These are phyloP conservation scores for Noccaea bulbosa DNA, from an alignment of 345 rosid species.

Conservation along the genomic window DNA sequence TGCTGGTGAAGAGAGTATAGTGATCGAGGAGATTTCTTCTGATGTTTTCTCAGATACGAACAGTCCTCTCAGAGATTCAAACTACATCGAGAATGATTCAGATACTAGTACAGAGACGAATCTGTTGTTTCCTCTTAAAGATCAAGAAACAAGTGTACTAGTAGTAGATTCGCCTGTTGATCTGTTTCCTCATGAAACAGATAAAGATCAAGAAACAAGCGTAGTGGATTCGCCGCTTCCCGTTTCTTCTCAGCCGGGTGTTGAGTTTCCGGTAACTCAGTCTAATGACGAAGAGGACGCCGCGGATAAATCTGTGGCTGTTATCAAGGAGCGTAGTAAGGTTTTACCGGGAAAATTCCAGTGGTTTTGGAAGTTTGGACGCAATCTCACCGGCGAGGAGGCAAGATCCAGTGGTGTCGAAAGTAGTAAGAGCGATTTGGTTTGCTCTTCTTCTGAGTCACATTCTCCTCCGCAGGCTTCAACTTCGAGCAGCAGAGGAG, in stretches of 20 bases:
- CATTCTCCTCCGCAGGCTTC: constrained; percentile 45
- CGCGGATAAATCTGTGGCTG: constrained; percentile 42
- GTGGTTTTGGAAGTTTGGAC: constrained; percentile 94
- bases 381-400: constrained; percentile 55
- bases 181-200: constrained; percentile 40
- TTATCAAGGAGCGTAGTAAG: constrained; percentile 55
- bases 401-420: constrained; percentile 46
- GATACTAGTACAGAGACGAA: constrained; percentile 68
- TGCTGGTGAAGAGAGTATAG: constrained; percentile 54
- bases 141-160: constrained; percentile 34
- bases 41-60: constrained; percentile 54
- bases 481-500: constrained; percentile 53
- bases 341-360: constrained; percentile 73
- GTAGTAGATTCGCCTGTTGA: constrained; percentile 45
- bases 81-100: constrained; percentile 63
- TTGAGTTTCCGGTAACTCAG: constrained; percentile 42
- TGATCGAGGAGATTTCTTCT: constrained; percentile 63
- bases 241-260: constrained; percentile 55
- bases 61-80: constrained; percentile 56
- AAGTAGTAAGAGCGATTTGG: constrained; percentile 39
- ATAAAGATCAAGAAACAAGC: constrained; percentile 45
- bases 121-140: constrained; percentile 54
- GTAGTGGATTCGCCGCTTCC: constrained; percentile 56
- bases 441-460: constrained; percentile 40
- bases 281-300: constrained; percentile 38